Base-by-base conservation (phyloP, 106 monocot species). In the Allium cepa region DNA sequence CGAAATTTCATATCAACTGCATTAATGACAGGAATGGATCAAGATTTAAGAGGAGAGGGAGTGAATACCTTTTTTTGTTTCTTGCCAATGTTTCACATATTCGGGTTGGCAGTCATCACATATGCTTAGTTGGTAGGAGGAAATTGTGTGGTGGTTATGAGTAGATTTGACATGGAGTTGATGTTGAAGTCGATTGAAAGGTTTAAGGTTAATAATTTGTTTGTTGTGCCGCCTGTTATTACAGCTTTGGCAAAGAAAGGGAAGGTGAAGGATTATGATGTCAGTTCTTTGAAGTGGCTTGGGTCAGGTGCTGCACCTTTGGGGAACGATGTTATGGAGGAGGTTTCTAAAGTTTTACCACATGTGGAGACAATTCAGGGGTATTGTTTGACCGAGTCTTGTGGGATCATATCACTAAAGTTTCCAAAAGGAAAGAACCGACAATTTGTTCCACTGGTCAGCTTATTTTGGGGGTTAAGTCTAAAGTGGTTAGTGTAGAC, bases 271-370 rank as follows among this genome's bases (percentile, higher is more conserved):
- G 84, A 63, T 69, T 94, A 84, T 60, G 84, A 94, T 63, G 60
- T 94, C 27, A 86, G 83, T 49, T 94, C 86, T 14, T 46, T 94
- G 57, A 75, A 46, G 59, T 48, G 53, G 28, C 10, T 94, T 61
- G 64, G 63, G 17, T 83, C 79, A 1, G 93, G 89, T 7, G 89
- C 93, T 3, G 93, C 93, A 9, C 93, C 93, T 5, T 36, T 90
- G n/a, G 86, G 86, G 17, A 92, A 92, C 84, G 92, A 96, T 62
- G 76, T 88, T 53, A 84, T 88, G 88, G 82, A 80, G 76, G 86
- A 82, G 66, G 80, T 86, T 11, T 46, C 76, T 13, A 76, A 62
- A 58, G 46, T 72, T 11, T 66, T 82, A 11, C 88, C 96, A 1
- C 62, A 70, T 17, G 72, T 71, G 0, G 57, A 78, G 4, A 57